These are phyloP conservation scores for Diaporthe longicolla DNA, from an alignment of 2,329 filamentous ascomycete species.

Conservation along the genomic window DNA sequence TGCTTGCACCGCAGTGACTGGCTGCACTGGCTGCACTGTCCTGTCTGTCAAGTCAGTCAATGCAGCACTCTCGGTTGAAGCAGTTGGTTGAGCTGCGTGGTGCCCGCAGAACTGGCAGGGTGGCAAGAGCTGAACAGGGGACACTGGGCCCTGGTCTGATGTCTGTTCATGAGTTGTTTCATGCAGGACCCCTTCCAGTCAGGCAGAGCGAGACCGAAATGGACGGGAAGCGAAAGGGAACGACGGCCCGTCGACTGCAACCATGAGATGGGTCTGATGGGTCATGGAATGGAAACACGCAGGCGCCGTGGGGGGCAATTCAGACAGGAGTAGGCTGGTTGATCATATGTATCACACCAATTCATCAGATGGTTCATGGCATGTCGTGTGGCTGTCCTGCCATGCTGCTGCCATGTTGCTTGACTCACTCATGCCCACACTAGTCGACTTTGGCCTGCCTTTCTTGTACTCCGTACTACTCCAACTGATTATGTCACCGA, in stretches of 20 bases:
- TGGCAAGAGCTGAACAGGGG: constrained; percentile 1
- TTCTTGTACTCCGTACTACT: neutral
- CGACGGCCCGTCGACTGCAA: constrained; percentile 29
- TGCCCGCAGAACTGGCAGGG: constrained; percentile 5
- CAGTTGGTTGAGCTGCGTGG: neutral
- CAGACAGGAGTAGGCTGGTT: constrained; percentile 7
- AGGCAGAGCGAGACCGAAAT: constrained; percentile 28
- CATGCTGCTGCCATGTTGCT: neutral
- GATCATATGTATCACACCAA: constrained; percentile 13
- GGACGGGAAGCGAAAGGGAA: constrained; percentile 27
- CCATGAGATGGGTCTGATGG: constrained; percentile 4
- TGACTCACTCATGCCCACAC: constrained; percentile 1
- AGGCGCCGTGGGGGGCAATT: constrained; percentile 9
- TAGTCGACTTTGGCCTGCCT: neutral
- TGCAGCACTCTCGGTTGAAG: neutral
- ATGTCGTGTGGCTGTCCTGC: constrained; percentile 4
- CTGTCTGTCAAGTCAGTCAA: neutral
- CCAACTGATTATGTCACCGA: constrained; percentile 23
- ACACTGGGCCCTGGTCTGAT: constrained; percentile 26
- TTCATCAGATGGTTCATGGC: constrained; percentile 17
- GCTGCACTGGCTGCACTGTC: neutral
- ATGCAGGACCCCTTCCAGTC: constrained; percentile 24
- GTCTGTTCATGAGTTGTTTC: constrained; percentile 18
- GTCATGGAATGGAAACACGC: constrained; percentile 3
- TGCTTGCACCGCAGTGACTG: neutral